These are phyloP conservation scores for Phlebiopsis gigantea DNA, from an alignment of 768 basidiomycete genomes.

Conservation along the genomic window DNA sequence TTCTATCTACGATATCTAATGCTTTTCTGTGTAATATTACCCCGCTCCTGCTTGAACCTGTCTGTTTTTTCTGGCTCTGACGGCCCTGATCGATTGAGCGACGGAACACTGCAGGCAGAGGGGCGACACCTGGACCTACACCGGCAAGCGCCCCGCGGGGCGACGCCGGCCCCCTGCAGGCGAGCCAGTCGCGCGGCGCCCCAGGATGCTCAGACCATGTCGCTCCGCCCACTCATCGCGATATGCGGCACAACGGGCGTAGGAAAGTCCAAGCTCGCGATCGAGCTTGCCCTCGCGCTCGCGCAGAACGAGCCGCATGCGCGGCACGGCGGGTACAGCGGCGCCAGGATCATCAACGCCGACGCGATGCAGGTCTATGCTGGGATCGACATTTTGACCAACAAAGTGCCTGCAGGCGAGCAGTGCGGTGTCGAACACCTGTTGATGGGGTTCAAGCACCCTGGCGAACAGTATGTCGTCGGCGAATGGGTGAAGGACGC, in stretches of 20 bases:
- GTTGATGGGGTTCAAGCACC: conserved; percentile 82
- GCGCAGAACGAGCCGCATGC: not conserved
- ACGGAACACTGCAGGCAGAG: not conserved
- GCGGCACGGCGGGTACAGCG: conserved; percentile 38
- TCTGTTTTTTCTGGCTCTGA: not conserved
- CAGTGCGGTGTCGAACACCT: conserved; percentile 80
- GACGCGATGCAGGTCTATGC: conserved; percentile 97
- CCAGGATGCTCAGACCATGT: conserved; percentile 23
- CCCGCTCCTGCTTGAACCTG: not conserved
- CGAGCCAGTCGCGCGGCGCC: not conserved
- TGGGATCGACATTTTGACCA: conserved; percentile 90
- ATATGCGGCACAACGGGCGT: conserved; percentile 95
- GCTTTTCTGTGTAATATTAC: not conserved
- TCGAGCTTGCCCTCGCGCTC: conserved; percentile 38
- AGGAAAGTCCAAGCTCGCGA: conserved; percentile 91
- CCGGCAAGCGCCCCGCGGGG: not conserved
- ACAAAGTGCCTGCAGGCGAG: conserved; percentile 80
- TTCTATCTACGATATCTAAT: no score
- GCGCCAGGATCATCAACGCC: conserved; percentile 84
- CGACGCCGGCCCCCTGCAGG: not conserved
- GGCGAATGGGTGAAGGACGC: conserved; percentile 89
- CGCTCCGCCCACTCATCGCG: conserved; percentile 64
- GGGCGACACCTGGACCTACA: not conserved
- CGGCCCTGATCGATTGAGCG: not conserved
- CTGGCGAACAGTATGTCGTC: conserved; percentile 83